Conservation (phyloP, 768 basidiomycete genomes). For the Suillus clintonianus region DNA sequence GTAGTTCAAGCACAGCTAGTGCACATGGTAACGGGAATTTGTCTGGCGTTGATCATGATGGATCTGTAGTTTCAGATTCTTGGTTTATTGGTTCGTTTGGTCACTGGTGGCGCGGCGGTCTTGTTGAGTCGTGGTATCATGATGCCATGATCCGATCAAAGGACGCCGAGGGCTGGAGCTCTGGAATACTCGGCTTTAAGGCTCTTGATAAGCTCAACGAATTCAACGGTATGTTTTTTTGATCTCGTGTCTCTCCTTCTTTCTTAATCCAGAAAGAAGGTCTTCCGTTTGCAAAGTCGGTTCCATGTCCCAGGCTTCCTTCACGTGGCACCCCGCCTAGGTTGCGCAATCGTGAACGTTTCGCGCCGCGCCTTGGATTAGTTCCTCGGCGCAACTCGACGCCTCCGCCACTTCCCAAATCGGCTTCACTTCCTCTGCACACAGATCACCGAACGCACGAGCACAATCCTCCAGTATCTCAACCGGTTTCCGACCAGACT, state of each 20-base stretch:
- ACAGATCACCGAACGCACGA: conserved; percentile 41
- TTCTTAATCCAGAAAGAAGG: conserved; percentile 29
- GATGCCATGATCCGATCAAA: conserved; percentile 63
- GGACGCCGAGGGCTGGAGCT: conserved; percentile 74
- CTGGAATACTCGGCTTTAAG: conserved; percentile 77
- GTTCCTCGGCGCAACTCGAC: conserved; percentile 62
- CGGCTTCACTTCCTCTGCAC: conserved; percentile 77
- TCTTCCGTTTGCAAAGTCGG: conserved; percentile 53
- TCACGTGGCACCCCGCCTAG: conserved; percentile 55
- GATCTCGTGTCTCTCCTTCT: background rate
- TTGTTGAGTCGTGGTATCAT: conserved; percentile 80
- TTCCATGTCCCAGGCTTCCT: conserved; percentile 42
- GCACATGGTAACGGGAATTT: conserved; percentile 17
- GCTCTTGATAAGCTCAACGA: conserved; percentile 69
- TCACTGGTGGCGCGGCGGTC: conserved; percentile 85
- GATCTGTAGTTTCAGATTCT: conserved; percentile 65
- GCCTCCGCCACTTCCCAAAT: conserved; percentile 83
- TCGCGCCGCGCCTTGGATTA: conserved; percentile 41
- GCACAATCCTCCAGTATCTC: conserved; percentile 24
- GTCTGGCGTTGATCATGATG: conserved; percentile 38
- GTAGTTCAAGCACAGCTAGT: conserved; percentile 42
- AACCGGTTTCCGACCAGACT: conserved; percentile 26
- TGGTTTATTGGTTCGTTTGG: conserved; percentile 94
- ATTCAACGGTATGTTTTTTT: conserved; percentile 54
- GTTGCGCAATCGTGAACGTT: conserved; percentile 58